These are phyloP conservation scores for Didymella sp. DNA, from an alignment of 2,329 filamentous ascomycete species.

Conservation along the genomic window DNA sequence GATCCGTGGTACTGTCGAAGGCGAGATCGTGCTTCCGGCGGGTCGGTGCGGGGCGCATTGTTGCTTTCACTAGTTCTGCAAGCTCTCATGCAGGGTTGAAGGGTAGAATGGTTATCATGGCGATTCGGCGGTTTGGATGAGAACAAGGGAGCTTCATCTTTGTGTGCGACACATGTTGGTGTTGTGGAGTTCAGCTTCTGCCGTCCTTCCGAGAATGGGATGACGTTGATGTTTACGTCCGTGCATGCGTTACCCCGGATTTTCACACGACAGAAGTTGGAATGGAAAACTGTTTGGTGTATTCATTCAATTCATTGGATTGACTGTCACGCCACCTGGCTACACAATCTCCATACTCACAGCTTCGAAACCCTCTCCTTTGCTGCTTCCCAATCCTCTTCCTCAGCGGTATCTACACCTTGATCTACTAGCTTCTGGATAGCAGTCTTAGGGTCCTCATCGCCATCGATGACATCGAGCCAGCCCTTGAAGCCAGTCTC, in stretches of 20 bases:
- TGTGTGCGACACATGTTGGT: neutral
- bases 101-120: neutral
- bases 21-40: slow-evolving; percentile 23
- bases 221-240: slow-evolving; percentile 20
- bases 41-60: slow-evolving; percentile 23
- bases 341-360: neutral
- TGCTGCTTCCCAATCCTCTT: slow-evolving; percentile 19
- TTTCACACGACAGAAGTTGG: neutral
- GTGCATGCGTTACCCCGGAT: slow-evolving; percentile 25
- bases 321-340: neutral
- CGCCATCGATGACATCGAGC: slow-evolving; percentile 61
- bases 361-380: slow-evolving; percentile 16
- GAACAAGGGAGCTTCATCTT: neutral
- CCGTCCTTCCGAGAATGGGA: slow-evolving; percentile 11
- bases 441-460: slow-evolving; percentile 49
- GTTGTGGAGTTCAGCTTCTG: slow-evolving; percentile 14
- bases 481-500: slow-evolving; percentile 59
- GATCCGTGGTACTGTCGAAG: slow-evolving; percentile 31
- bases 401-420: slow-evolving; percentile 12
- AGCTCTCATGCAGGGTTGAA: neutral
- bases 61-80: neutral
- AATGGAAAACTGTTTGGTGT: neutral
- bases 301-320: neutral
- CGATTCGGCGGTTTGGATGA: neutral
- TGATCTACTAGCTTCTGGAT: slow-evolving; percentile 19